phyloP scores from a whole-genome alignment of 2,329 filamentous ascomycete species.

The Aspergillus arachidicola region DNA sequence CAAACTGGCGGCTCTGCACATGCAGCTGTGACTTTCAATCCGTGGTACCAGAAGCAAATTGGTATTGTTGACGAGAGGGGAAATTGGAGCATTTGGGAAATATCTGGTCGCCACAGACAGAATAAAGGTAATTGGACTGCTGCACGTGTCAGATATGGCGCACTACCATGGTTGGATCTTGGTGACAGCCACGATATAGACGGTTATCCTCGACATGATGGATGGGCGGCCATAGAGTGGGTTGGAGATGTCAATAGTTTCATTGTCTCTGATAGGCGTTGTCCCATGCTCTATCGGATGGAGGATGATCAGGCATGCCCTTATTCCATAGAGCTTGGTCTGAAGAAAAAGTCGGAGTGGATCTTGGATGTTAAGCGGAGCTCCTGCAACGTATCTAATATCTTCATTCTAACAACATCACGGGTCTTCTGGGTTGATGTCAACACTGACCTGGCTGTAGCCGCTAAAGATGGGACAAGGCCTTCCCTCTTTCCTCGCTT shows the following conservation, averaged over 20 bases:
- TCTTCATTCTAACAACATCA: conserved; percentile 59
- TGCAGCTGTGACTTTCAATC: conserved; percentile 62
- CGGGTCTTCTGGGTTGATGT: conserved; percentile 52
- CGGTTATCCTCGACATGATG: conserved; percentile 37
- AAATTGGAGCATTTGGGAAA: conserved; percentile 56
- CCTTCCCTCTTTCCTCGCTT: conserved; percentile 43
- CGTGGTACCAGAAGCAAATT: conserved; percentile 59
- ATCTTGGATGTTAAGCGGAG: conserved; percentile 57
- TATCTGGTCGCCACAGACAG: conserved; percentile 37
- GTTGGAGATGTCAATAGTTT: conserved; percentile 43
- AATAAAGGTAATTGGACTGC: conserved; percentile 32
- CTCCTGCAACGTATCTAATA: conserved; percentile 41
- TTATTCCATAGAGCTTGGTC: conserved; percentile 39
- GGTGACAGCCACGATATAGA: conserved; percentile 16
- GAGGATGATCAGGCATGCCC: conserved; percentile 27
- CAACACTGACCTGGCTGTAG: conserved; percentile 28
- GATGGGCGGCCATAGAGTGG: conserved; percentile 49
- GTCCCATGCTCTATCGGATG: conserved; percentile 40
- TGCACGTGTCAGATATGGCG: conserved; percentile 32
- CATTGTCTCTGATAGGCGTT: conserved; percentile 55
- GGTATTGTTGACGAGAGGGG: conserved; percentile 58
- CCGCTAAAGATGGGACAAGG: conserved; percentile 20
- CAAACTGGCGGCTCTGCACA: conserved; percentile 52
- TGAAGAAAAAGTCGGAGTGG: conserved; percentile 49
- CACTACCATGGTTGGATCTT: conserved; percentile 29